phyloP scores from a whole-genome alignment of 148 eudicot species.

The Gaultheria prostrata region DNA sequence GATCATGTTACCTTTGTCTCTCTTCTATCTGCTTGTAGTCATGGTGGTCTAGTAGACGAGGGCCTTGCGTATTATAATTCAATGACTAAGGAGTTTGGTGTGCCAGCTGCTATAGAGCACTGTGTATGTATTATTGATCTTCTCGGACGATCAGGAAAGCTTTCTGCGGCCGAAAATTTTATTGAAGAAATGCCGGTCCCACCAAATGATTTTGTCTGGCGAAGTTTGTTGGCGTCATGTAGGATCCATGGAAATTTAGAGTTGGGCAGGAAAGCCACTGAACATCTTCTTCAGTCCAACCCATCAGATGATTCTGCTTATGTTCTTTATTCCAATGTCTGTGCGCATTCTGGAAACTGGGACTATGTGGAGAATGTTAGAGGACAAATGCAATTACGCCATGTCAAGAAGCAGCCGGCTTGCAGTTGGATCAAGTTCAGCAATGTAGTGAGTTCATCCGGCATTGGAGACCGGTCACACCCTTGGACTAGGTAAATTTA shows the following conservation, averaged over 20 bases:
- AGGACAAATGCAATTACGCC: conserved; percentile 50
- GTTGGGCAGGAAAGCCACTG: conserved; percentile 57
- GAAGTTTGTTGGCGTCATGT: conserved; percentile 63
- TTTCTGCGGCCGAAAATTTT: conserved; percentile 62
- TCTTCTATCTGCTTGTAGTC: conserved; percentile 80
- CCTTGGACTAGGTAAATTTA: conserved; percentile 27
- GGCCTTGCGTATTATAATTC: conserved; percentile 56
- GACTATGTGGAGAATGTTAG: conserved; percentile 55
- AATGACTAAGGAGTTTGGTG: conserved; percentile 59
- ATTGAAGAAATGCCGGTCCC: conserved; percentile 61
- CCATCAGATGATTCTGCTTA: conserved; percentile 82
- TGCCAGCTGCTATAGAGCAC: conserved; percentile 66
- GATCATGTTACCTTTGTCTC: conserved; percentile 80
- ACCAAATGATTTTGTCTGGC: conserved; percentile 69
- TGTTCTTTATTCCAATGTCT: conserved; percentile 74
- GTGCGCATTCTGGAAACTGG: conserved; percentile 74
- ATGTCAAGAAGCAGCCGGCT: conserved; percentile 65
- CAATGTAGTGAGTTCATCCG: conserved; percentile 50
- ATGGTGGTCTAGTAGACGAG: conserved; percentile 72
- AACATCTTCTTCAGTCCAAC: conserved; percentile 50
- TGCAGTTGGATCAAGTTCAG: conserved; percentile 67
- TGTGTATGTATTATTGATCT: conserved; percentile 78
- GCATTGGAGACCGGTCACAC: conserved; percentile 53
- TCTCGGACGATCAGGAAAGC: conserved; percentile 68
- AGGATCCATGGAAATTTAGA: conserved; percentile 65